Evolutionary conservation across 257 asterid genomes (phyloP).

Genomic region (Eustoma russellianum): DNA sequence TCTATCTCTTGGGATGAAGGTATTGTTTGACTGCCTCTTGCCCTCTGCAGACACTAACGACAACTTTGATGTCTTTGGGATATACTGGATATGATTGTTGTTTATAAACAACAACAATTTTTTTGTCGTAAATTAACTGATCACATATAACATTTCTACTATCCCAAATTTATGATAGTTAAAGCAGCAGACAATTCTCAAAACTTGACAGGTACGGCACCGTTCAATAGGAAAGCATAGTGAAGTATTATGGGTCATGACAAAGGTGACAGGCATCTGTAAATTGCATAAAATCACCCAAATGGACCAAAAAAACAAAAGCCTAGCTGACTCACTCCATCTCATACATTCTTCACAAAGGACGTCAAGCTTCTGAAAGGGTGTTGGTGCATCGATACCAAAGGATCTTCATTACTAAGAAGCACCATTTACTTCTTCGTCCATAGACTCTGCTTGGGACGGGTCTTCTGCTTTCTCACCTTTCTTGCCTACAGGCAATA

Average conservation of each 20-base stretch:
- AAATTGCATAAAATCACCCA: slow-evolving; percentile 14
- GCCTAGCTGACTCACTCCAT: slow-evolving; percentile 11
- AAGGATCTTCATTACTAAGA: background rate
- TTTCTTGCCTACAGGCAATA: slow-evolving; percentile 45
- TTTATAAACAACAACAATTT: too few relatives aligned
- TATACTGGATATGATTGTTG: too few relatives aligned
- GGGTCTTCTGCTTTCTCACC: slow-evolving; percentile 49
- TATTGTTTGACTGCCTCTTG: too few relatives aligned
- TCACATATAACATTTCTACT: too few relatives aligned
- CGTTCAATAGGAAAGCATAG: slow-evolving; percentile 4
- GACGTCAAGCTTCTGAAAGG: slow-evolving; percentile 6
- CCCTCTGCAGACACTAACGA: too few relatives aligned
- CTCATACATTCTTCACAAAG: slow-evolving; percentile 6
- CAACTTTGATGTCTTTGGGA: too few relatives aligned
- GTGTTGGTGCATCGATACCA: background rate
- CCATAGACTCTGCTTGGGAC: slow-evolving; percentile 35
- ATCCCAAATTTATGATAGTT: too few relatives aligned
- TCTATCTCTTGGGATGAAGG: too few relatives aligned
- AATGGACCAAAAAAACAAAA: slow-evolving; percentile 4
- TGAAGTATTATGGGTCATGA: background rate
- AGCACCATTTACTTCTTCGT: slow-evolving; percentile 22
- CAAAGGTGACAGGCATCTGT: slow-evolving; percentile 7
- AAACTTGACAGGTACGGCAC: too few relatives aligned
- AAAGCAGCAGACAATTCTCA: too few relatives aligned
- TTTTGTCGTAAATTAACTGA: too few relatives aligned